Conservation (phyloP, 2,329 filamentous ascomycete species). For the Fusarium napiforme region DNA sequence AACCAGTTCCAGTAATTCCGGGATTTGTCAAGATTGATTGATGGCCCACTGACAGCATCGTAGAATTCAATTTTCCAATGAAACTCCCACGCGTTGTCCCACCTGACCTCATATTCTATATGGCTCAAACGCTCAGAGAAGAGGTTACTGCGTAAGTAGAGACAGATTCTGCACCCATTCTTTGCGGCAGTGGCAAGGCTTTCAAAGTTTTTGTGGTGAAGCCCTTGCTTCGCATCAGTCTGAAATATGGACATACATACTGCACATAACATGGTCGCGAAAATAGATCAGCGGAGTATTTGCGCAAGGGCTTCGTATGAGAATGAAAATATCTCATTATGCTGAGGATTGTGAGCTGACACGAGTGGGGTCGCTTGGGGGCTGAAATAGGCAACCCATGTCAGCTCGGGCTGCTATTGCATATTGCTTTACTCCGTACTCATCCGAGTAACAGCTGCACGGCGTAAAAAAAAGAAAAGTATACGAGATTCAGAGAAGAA, state of each 20-base stretch:
- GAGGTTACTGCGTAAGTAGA: background rate
- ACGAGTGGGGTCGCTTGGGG: background rate
- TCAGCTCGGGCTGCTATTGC: background rate
- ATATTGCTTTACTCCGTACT: background rate
- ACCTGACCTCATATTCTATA: background rate
- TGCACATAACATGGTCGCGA: background rate
- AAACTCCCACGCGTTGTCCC: background rate
- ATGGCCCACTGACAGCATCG: background rate
- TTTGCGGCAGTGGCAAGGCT: background rate
- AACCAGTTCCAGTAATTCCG: background rate
- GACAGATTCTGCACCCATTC: background rate
- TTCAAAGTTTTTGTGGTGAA: background rate
- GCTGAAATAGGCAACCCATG: background rate
- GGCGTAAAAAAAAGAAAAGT: background rate
- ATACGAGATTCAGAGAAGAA: background rate
- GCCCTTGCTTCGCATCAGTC: background rate
- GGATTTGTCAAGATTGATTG: background rate
- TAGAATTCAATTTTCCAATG: background rate
- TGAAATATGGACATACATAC: background rate
- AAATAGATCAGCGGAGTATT: rapidly evolving
- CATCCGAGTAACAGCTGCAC: background rate
- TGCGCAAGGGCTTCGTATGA: too few species aligned
- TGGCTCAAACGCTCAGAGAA: background rate
- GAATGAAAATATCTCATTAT: background rate
- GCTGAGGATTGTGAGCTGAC: background rate